Conservation (phyloP, 106 monocot species). For the Agapanthus africanus region DNA sequence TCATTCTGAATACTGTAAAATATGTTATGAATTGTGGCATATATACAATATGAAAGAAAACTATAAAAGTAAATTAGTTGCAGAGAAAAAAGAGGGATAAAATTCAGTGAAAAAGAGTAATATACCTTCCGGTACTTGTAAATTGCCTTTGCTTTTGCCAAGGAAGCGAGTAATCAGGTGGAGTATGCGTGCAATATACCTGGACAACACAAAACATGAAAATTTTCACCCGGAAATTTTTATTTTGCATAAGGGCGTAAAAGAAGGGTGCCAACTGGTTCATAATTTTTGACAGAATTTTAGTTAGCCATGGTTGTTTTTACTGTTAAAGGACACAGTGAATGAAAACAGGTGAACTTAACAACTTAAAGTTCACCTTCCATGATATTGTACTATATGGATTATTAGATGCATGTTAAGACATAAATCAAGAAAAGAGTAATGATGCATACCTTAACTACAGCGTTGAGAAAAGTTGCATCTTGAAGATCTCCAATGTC, state of each 20-base stretch:
- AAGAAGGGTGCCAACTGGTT: background rate
- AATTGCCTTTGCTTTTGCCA: conserved; percentile 97
- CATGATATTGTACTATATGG: background rate
- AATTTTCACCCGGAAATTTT: background rate
- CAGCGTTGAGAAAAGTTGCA: conserved; percentile 85
- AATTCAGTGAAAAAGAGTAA: background rate
- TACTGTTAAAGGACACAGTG: background rate
- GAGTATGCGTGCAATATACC: conserved; percentile 93
- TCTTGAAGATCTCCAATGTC: conserved; percentile 59
- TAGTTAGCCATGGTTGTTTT: too few relatives aligned
- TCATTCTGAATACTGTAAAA: too few relatives aligned
- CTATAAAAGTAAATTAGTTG: background rate
- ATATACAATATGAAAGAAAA: background rate
- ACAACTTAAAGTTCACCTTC: background rate
- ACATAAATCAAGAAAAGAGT: too few relatives aligned
- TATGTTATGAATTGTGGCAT: too few relatives aligned
- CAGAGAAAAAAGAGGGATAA: background rate
- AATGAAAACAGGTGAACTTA: background rate
- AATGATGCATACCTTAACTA: conserved; percentile 69
- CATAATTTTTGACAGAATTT: background rate
- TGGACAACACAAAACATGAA: conserved; percentile 18
- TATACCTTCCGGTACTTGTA: conserved; percentile 86
- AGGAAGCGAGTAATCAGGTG: conserved; percentile 92
- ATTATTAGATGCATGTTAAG: too few relatives aligned
- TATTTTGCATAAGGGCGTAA: background rate